These are phyloP conservation scores for Leccinum sublutescens DNA, from an alignment of 768 basidiomycete species.

Conservation along the genomic window DNA sequence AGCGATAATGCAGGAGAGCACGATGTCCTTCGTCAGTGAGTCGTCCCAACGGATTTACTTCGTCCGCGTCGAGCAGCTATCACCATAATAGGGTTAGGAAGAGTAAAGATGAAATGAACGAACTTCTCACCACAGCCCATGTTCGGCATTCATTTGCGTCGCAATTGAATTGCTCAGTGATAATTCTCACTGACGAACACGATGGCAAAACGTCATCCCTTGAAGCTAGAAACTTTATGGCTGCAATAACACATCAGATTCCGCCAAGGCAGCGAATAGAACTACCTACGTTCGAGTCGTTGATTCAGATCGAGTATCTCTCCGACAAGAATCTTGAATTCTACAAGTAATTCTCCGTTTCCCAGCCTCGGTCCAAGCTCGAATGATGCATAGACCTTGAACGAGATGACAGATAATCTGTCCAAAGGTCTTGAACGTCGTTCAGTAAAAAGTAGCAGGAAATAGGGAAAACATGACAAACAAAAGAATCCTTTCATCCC, in stretches of 20 bases:
- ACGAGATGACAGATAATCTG: neutral
- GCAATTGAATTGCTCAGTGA: neutral
- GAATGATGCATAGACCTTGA: neutral
- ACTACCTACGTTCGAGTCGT: neutral
- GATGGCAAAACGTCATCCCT: neutral
- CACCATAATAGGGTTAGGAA: neutral
- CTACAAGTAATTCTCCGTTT: neutral
- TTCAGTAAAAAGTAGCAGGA: neutral
- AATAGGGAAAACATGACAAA: neutral
- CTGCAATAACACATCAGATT: neutral
- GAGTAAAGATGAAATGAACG: neutral
- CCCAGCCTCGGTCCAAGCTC: neutral
- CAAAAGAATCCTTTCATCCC: neutral
- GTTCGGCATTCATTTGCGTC: neutral
- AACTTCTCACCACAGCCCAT: neutral
- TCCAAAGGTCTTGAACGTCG: neutral
- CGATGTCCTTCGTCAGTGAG: neutral
- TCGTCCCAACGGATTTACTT: neutral
- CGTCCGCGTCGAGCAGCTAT: neutral
- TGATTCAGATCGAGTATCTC: neutral
- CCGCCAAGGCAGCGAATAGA: neutral
- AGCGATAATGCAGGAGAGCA: neutral
- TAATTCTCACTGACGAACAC: neutral
- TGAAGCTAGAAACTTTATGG: neutral
- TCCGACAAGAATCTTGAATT: neutral